Evolutionary conservation across 1,284 basidiomycete genomes (phyloP).

Genomic region (Pterulicium gracile): DNA sequence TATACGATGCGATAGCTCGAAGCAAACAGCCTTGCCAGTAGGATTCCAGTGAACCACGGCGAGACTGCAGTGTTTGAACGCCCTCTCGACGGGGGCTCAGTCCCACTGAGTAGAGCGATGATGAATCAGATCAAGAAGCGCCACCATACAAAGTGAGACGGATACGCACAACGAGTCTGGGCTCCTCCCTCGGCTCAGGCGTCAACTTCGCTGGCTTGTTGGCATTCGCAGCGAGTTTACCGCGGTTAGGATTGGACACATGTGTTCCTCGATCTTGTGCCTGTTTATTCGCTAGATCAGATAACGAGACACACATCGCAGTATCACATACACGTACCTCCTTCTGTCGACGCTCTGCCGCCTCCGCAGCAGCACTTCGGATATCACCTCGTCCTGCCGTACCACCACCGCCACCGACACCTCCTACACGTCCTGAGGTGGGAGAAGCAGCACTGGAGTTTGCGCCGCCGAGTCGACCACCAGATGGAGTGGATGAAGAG

Average conservation of each 20-base stretch:
- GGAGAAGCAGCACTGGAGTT: neutral
- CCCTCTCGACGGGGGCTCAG: neutral
- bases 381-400: neutral
- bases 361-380: neutral
- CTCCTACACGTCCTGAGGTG: neutral
- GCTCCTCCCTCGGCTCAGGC: neutral
- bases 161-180: neutral
- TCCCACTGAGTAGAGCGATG: neutral
- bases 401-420: neutral
- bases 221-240: neutral
- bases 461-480: too few species aligned
- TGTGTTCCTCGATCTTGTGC: neutral
- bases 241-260: neutral
- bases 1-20: neutral
- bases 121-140: neutral
- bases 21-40: neutral
- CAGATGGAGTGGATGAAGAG: neutral
- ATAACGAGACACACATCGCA: neutral
- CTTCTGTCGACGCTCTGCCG: neutral
- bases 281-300: neutral
- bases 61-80: neutral
- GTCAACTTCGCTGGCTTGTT: neutral
- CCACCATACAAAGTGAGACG: neutral
- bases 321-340: neutral
- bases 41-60: neutral